Evolutionary conservation across 139 green algal species (phyloP), one percentile per base, ranked within the genome.

Genomic region (Micractinium sp.): DNA sequence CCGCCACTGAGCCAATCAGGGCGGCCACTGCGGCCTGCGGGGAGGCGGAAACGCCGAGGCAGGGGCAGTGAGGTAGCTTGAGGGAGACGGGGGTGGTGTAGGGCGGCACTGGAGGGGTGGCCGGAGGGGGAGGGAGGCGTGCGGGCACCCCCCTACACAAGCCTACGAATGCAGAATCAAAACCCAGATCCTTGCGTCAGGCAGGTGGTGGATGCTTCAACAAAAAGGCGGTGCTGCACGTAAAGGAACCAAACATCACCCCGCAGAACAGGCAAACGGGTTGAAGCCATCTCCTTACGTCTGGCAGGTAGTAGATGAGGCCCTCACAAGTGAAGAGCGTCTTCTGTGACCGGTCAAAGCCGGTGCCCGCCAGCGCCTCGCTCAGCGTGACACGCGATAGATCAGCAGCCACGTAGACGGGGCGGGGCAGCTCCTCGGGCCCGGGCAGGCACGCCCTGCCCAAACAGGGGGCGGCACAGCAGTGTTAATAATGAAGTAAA

Each of bases 271-370:
- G n/a, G n/a, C n/a, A n/a, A n/a, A n/a, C n/a, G n/a, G n/a, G n/a
- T n/a, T n/a, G n/a, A 29, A 80, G n/a, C 31, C 22, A n/a, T 47
- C 15, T 36, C 13, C 69, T 82, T 69, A 82, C 91, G 39, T 91
- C 63, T 0, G 92, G 92, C 39, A 97, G 89, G 88, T 97, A 97
- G 92, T 97, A 97, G 41, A 95, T 84, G 9, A 97, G 92, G 27
- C 88, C 93, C 85, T 96, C 94, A 41, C 95, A 93, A n/a, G 92
- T 95, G 89, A 95, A 95, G n/a, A 96, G 67, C 0, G 93, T 94
- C 22, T 77, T 88, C 82, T 87, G 82, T 35, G 36, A 79, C 27
- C 90, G 39, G 88, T 96, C 90, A 89, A 95, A 97, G 84, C 87
- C 88, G 35, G 84, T 95, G 67, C 69, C 35, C 12, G 35, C 41